Evolutionary conservation across 495 filamentous ascomycete species (phyloP).

Genomic region (Recurvomyces mirabilis): DNA sequence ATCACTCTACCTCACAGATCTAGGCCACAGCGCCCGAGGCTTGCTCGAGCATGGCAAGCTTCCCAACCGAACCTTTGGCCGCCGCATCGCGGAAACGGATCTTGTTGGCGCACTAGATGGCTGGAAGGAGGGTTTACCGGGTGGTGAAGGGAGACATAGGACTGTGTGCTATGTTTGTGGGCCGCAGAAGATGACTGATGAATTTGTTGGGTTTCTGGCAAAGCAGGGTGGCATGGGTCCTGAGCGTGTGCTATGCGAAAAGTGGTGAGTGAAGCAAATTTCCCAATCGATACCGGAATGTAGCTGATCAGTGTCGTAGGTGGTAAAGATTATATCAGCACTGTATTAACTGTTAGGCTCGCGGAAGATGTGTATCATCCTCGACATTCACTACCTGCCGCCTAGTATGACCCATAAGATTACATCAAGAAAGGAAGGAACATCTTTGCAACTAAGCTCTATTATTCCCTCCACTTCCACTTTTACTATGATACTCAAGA

Average conservation of each 20-base stretch:
- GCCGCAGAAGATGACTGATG: constrained; percentile 68
- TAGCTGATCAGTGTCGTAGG: no score
- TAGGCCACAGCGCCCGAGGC: constrained; percentile 5
- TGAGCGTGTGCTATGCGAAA: constrained; percentile 62
- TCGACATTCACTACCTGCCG: no score
- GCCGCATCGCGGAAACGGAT: constrained; percentile 15
- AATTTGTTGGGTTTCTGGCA: constrained; percentile 48
- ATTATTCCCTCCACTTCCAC: no score
- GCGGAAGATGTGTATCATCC: no score
- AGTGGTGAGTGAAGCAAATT: no score
- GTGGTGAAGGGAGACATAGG: constrained; percentile 34
- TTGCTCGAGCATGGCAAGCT: constrained; percentile 15
- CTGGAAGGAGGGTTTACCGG: constrained; percentile 31
- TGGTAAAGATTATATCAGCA: no score
- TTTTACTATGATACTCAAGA: no score
- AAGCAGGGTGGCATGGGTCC: constrained; percentile 42
- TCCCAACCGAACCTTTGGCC: constrained; percentile 12
- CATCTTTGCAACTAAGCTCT: no score
- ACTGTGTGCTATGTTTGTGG: constrained; percentile 72
- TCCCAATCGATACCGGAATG: no score
- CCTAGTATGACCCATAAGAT: no score
- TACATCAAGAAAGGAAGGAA: no score
- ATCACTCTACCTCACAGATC: constrained; percentile 14
- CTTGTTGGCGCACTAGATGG: constrained; percentile 17
- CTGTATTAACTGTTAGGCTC: no score